Percentiles rank a stretch among this genome's conserved stretches.
Evolutionary conservation across 177 flowering plant species (phyloP).

Genomic region (Vitis hybrid): DNA sequence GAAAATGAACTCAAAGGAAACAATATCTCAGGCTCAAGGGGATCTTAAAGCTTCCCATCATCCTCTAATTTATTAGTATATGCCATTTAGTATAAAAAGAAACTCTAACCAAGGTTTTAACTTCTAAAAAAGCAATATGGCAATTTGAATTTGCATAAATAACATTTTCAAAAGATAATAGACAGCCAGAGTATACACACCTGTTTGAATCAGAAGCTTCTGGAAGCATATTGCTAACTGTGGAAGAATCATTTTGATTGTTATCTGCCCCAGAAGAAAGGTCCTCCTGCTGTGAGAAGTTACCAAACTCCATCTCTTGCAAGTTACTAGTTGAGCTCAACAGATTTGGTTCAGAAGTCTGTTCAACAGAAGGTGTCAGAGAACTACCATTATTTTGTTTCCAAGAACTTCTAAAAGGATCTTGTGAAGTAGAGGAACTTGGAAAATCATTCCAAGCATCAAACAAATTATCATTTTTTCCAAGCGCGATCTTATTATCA

Average conservation of each 20-base stretch:
- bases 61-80: too few species aligned
- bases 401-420: slow-evolving; percentile 21
- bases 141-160: not conserved
- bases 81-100: not conserved
- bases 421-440: slow-evolving; percentile 29
- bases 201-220: slow-evolving; percentile 35
- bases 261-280: slow-evolving; percentile 27
- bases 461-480: slow-evolving; percentile 36
- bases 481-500: slow-evolving; percentile 17
- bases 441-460: slow-evolving; percentile 56
- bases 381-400: slow-evolving; percentile 15
- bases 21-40: too few species aligned
- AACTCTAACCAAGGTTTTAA: not conserved
- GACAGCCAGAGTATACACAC: slow-evolving; percentile 25
- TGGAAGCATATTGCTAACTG: slow-evolving; percentile 9
- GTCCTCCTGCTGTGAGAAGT: slow-evolving; percentile 27
- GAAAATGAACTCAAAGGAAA: too few species aligned
- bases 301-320: slow-evolving; percentile 31
- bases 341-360: slow-evolving; percentile 27
- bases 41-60: too few species aligned
- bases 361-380: slow-evolving; percentile 12
- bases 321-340: slow-evolving; percentile 20
- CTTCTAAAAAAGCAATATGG: not conserved
- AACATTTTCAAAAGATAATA: too few species aligned
- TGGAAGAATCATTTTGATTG: slow-evolving; percentile 26